Conservation (phyloP, 2,329 filamentous ascomycete species). For the Hypoxylon sp. region DNA sequence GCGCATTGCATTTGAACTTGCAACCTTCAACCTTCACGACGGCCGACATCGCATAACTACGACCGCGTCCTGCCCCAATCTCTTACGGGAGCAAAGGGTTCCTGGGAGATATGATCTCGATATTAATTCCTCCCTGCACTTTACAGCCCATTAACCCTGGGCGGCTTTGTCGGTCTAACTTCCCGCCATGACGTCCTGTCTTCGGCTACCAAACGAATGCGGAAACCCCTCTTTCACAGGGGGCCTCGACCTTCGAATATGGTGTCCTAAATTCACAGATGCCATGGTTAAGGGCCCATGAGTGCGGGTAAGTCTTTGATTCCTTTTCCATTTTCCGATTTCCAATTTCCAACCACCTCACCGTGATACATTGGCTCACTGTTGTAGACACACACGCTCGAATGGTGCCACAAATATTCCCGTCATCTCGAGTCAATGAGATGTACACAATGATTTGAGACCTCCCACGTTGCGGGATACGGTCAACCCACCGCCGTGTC, state of each 20-base stretch:
- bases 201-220: neutral
- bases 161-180: neutral
- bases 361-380: neutral
- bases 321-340: neutral
- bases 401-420: neutral
- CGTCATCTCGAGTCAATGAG: neutral
- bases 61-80: neutral
- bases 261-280: neutral
- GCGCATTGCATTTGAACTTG: neutral
- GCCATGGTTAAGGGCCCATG: neutral
- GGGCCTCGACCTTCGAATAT: neutral
- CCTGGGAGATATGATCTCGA: neutral
- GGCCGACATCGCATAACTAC: neutral
- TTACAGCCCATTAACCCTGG: neutral
- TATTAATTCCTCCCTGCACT: neutral
- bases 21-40: neutral
- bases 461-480: neutral
- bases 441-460: conserved; percentile 10
- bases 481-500: conserved; percentile 19
- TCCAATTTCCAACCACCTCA: neutral
- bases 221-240: neutral
- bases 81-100: neutral
- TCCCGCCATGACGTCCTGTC: neutral
- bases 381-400: neutral
- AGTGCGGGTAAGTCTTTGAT: neutral